Evolutionary conservation across 441 rosid species (phyloP).

Genomic region (Populus hybrid): DNA sequence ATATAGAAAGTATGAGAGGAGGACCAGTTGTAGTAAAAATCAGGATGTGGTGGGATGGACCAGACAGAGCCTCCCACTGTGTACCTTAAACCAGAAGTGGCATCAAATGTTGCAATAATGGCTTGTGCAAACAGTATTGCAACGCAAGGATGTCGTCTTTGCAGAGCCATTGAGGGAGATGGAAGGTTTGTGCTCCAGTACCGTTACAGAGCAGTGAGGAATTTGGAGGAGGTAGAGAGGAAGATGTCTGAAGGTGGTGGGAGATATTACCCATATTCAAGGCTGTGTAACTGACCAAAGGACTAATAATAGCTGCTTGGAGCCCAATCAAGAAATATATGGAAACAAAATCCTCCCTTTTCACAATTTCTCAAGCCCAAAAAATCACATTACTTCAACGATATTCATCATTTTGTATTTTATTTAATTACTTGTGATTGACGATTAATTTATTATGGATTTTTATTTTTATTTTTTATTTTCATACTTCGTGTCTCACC

Average conservation of each 20-base stretch:
- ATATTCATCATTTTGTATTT: no score
- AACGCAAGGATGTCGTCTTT: neutral
- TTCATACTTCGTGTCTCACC: no score
- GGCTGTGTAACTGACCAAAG: neutral
- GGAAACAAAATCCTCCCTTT: neutral
- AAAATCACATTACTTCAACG: no score
- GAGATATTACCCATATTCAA: neutral
- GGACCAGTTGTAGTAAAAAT: conserved; percentile 38
- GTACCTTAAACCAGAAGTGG: conserved; percentile 13
- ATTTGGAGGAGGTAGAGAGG: neutral
- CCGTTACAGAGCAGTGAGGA: neutral
- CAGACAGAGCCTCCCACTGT: conserved; percentile 36
- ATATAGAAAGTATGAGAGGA: conserved; percentile 23
- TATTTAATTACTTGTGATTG: no score
- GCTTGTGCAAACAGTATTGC: neutral
- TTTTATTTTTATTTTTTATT: no score
- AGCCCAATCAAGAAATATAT: neutral
- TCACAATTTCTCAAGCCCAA: no score
- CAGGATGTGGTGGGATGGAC: conserved; percentile 35
- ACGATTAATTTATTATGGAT: no score
- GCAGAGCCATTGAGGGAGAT: conserved; percentile 1
- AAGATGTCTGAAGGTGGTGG: neutral
- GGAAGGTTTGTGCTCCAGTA: neutral
- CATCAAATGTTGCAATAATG: neutral
- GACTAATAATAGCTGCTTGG: neutral